These are phyloP conservation scores for Agrocybe chaxingu DNA, from an alignment of 768 basidiomycete genomes.

Conservation along the genomic window DNA sequence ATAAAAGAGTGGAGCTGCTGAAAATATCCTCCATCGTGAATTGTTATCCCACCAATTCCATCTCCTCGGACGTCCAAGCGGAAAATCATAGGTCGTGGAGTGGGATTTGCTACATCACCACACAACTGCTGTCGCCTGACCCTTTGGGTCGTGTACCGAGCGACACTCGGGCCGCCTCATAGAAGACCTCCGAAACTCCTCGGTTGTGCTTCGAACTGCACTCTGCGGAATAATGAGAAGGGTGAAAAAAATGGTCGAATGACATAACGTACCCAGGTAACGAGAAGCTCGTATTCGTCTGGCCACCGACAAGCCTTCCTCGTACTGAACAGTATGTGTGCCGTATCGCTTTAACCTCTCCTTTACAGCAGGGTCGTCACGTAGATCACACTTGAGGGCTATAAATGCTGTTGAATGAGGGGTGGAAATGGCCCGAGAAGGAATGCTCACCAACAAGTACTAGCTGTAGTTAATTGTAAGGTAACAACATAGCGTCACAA, in stretches of 20 bases:
- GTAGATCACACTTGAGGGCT: slow-evolving; percentile 95
- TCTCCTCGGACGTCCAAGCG: neutral
- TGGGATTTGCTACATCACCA: slow-evolving; percentile 47
- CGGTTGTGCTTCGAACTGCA: slow-evolving; percentile 97
- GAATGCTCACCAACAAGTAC: slow-evolving; percentile 80
- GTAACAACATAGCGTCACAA: slow-evolving; percentile 2
- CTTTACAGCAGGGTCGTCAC: slow-evolving; percentile 73
- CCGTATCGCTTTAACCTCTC: slow-evolving; percentile 73
- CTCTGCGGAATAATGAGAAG: slow-evolving; percentile 45
- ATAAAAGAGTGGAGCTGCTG: no score
- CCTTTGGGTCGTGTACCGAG: slow-evolving; percentile 72
- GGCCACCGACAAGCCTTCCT: slow-evolving; percentile 86
- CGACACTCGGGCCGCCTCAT: slow-evolving; percentile 86
- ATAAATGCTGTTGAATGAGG: slow-evolving; percentile 6
- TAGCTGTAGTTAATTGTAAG: slow-evolving; percentile 42
- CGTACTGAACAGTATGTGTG: slow-evolving; percentile 79
- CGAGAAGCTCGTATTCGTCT: slow-evolving; percentile 89
- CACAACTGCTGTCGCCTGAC: slow-evolving; percentile 49
- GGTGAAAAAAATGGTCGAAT: neutral
- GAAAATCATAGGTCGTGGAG: no score
- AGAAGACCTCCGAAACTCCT: slow-evolving; percentile 90
- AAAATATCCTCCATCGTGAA: no score
- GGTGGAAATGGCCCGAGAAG: neutral
- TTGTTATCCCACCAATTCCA: neutral
- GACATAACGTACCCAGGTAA: slow-evolving; percentile 72